Evolutionary conservation across 2,329 filamentous ascomycete genomes (phyloP), one percentile per base, ranked within the genome.

Genomic region (Fusarium sp.): DNA sequence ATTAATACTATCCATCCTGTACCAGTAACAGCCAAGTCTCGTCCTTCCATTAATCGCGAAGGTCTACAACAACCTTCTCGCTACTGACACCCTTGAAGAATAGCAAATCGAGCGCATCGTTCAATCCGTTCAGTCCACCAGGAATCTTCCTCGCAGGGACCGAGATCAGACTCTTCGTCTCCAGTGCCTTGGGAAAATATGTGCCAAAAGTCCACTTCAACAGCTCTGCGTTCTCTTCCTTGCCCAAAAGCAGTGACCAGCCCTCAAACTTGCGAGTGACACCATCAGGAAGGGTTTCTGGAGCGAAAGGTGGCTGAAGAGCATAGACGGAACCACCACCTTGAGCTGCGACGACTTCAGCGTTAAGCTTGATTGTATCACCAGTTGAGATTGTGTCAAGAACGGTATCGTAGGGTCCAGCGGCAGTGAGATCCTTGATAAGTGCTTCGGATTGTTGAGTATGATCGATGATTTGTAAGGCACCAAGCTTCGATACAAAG

Each of bases 61-160:
- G 60, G 13, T 69, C 65, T 16, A 71, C 44, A n/a, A 71, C n/a
- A 28, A 71, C 39, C 61, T 71, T 71, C n/a, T 69, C 65, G 14
- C 65, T 50, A 16, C 68, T 71, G 2, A 71, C 69, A 25, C 69
- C 65, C 44, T 69, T 71, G 1, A 49, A 41, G 3, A 65, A 65
- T 12, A 71, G 18, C 3, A 67, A 31, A 21, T 43, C 61, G 26
- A 71, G 45, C 2, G 61, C 69, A 39, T 69, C 39, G 7, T 71
- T 61, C 13, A 71, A 44, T 49, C 69, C 68, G 12, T 19, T 10
- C 0, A 71, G 65, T 11, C 69, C 69, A 14, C 68, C 68, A 6
- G 69, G 31, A 25, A 69, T 44, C 51, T 67, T 69, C 37, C 31
- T 66, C 2, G 53, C 37, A 6, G 69, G 25, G 6, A 71, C 68